phyloP scores from a whole-genome alignment of 2,329 filamentous ascomycete genomes.

The Sphaerulina musiva region DNA sequence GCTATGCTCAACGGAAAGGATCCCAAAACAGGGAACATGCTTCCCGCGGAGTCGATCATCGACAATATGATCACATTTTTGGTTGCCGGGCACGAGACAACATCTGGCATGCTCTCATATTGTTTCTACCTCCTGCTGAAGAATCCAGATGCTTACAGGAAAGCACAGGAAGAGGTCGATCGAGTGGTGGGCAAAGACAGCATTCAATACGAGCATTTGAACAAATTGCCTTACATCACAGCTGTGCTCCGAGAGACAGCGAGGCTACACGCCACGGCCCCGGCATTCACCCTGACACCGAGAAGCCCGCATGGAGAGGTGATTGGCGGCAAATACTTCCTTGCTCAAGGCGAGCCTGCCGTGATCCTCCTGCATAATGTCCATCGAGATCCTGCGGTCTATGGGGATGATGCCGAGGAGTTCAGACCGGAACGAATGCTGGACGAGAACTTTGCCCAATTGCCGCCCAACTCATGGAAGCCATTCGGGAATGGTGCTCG shows the following conservation, averaged over 20 bases:
- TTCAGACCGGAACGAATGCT: slow-evolving; percentile 69
- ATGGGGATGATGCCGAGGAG: slow-evolving; percentile 56
- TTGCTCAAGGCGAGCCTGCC: slow-evolving; percentile 50
- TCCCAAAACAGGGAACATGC: slow-evolving; percentile 58
- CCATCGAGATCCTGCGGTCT: slow-evolving; percentile 59
- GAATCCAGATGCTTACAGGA: slow-evolving; percentile 53
- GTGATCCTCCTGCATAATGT: slow-evolving; percentile 47
- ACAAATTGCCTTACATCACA: slow-evolving; percentile 59
- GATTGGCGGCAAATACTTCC: slow-evolving; percentile 55
- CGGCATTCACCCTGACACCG: slow-evolving; percentile 51
- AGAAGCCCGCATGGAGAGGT: slow-evolving; percentile 45
- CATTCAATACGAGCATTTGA: slow-evolving; percentile 56
- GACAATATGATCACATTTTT: slow-evolving; percentile 65
- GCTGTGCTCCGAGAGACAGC: slow-evolving; percentile 62
- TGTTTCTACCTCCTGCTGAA: slow-evolving; percentile 59
- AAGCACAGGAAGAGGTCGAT: slow-evolving; percentile 63
- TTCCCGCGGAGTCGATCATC: slow-evolving; percentile 57
- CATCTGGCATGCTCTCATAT: slow-evolving; percentile 60
- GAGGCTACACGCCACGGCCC: slow-evolving; percentile 53
- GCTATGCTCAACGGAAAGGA: slow-evolving; percentile 65
- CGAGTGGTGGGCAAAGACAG: slow-evolving; percentile 53
- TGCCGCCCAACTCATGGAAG: slow-evolving; percentile 32
- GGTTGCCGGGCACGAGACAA: slow-evolving; percentile 63
- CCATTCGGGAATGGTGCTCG: slow-evolving; percentile 68
- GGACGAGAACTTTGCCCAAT: slow-evolving; percentile 56